Conservation (phyloP, 306 rosid species). For the Amphicarpaea edgeworthii region DNA sequence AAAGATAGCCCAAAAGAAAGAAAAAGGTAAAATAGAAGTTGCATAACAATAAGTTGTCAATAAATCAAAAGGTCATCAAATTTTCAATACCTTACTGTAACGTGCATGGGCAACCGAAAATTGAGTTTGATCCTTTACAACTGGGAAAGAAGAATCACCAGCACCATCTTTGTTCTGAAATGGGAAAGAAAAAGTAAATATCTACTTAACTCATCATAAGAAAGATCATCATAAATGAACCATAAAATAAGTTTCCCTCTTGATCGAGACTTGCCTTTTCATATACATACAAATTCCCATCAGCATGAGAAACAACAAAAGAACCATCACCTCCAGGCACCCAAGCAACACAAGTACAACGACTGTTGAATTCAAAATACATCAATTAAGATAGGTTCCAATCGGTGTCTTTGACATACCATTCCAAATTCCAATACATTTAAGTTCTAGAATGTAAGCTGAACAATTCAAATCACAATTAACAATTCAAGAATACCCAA, state of each 20-base stretch:
- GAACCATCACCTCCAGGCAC: slow-evolving; percentile 90
- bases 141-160: slow-evolving; percentile 87
- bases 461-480: slow-evolving; percentile 16
- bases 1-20: slow-evolving; percentile 3
- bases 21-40: slow-evolving; percentile 4
- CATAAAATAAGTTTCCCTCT: slow-evolving; percentile 36
- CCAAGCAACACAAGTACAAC: slow-evolving; percentile 93
- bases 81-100: slow-evolving; percentile 83
- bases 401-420: slow-evolving; percentile 13
- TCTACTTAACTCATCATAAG: slow-evolving; percentile 25
- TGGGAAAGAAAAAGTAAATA: slow-evolving; percentile 39
- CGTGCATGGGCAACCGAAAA: slow-evolving; percentile 97
- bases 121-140: slow-evolving; percentile 84
- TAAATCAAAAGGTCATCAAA: slow-evolving; percentile 28
- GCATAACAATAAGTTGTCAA: background rate
- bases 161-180: slow-evolving; percentile 87
- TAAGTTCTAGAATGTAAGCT: slow-evolving; percentile 19
- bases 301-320: slow-evolving; percentile 92
- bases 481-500: slow-evolving; percentile 29
- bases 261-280: slow-evolving; percentile 80
- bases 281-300: slow-evolving; percentile 90
- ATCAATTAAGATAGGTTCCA: slow-evolving; percentile 46
- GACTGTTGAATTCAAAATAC: slow-evolving; percentile 69
- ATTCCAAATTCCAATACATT: slow-evolving; percentile 44
- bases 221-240: slow-evolving; percentile 33